Conservation (phyloP, 2,329 filamentous ascomycete genomes). For the Zasmidium angulare region DNA sequence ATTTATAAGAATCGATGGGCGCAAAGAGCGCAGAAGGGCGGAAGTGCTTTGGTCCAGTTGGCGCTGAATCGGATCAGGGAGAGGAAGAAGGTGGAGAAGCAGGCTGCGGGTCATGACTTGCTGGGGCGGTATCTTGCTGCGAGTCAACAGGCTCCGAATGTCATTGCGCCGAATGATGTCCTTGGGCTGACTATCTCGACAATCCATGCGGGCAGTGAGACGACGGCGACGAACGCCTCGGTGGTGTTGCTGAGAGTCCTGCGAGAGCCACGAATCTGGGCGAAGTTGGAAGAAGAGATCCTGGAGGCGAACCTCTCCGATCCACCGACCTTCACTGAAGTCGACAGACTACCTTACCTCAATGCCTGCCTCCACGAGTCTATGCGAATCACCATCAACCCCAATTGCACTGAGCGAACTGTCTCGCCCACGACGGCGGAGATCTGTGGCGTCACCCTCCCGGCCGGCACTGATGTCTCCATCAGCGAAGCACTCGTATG, state of each 20-base stretch:
- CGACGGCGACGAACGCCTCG: constrained; percentile 4
- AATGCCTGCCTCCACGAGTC: constrained; percentile 12
- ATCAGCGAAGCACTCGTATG: constrained; percentile 42
- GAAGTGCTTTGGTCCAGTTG: constrained; percentile 3
- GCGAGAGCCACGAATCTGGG: neutral
- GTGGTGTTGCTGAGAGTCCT: neutral
- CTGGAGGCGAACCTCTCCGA: neutral
- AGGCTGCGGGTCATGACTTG: neutral
- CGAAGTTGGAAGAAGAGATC: constrained; percentile 9
- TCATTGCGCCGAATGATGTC: constrained; percentile 10
- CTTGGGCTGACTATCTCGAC: constrained; percentile 15
- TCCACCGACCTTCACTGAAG: constrained; percentile 6
- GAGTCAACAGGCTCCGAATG: constrained; percentile 9
- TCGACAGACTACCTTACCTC: constrained; percentile 15
- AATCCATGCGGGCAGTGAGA: constrained; percentile 17
- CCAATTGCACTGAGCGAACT: constrained; percentile 12
- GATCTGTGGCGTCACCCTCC: constrained; percentile 38
- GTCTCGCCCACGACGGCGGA: constrained; percentile 3
- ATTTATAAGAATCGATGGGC: constrained; percentile 13
- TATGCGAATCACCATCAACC: constrained; percentile 9
- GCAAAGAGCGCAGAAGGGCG: constrained; percentile 1
- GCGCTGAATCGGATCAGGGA: constrained; percentile 8
- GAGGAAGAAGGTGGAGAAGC: neutral
- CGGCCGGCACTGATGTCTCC: constrained; percentile 48
- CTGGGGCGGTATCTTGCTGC: constrained; percentile 11